Evolutionary conservation across 2,329 filamentous ascomycete genomes (phyloP).

Genomic region (Annulohypoxylon truncatum): DNA sequence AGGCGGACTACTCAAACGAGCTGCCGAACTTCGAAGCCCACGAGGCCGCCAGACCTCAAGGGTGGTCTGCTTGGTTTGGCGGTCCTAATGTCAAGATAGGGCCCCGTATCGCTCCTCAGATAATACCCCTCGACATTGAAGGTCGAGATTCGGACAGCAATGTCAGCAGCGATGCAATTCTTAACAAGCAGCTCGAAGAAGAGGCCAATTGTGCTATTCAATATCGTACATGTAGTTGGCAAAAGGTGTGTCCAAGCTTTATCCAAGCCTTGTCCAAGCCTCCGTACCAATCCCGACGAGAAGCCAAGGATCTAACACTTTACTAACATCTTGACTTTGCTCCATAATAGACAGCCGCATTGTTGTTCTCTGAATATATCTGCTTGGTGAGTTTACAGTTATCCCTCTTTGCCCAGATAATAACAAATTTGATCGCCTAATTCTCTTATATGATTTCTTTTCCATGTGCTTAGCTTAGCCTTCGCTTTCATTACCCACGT

Average conservation of each 20-base stretch:
- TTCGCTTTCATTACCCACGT: background rate
- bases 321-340: slow-evolving; percentile 24
- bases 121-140: slow-evolving; percentile 33
- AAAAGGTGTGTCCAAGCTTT: slow-evolving; percentile 69
- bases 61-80: slow-evolving; percentile 55
- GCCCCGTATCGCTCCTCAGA: slow-evolving; percentile 63
- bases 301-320: slow-evolving; percentile 21
- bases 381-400: slow-evolving; percentile 67
- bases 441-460: background rate
- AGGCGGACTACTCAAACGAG: slow-evolving; percentile 42
- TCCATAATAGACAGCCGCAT: slow-evolving; percentile 74
- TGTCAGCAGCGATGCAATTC: slow-evolving; percentile 61
- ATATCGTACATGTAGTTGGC: slow-evolving; percentile 94
- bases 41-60: slow-evolving; percentile 55
- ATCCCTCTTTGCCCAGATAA: background rate
- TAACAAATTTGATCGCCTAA: background rate
- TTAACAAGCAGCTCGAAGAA: slow-evolving; percentile 76
- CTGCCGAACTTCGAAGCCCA: slow-evolving; percentile 56
- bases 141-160: slow-evolving; percentile 55
- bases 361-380: slow-evolving; percentile 96
- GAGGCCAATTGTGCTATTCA: slow-evolving; percentile 85
- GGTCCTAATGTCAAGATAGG: slow-evolving; percentile 58
- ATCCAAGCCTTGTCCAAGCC: slow-evolving; percentile 43
- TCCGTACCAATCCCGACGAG: slow-evolving; percentile 18
- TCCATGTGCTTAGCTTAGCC: background rate